Base-by-base conservation (phyloP, 345 rosid genomes). In the Barbarea vulgaris region DNA sequence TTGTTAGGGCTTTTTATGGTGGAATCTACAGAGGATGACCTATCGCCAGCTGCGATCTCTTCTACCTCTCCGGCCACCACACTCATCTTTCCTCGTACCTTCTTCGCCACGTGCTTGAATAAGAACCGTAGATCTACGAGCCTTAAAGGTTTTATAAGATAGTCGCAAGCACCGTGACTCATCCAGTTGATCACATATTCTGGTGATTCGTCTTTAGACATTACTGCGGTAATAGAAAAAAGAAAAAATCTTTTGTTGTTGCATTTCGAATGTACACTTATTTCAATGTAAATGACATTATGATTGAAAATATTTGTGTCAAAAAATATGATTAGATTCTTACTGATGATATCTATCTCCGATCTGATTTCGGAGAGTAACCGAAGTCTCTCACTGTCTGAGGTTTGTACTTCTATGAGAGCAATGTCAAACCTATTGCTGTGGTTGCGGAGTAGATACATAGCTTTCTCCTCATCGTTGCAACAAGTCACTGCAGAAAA, bases 301-400 rank as follows among this genome's bases (percentile, higher is more conserved):
- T 31, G 7, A 44, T 9, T 30, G 4, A 13, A 70, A 22, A 1
- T 34, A 12, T 59, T 59, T 24, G 8, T 42, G 13, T 12, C 11
- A n/a, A n/a, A n/a, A 17, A 30, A 21, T 7, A 39, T 69, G 19
- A 55, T 41, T 47, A 69, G 56, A 72, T 30, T 62, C 87, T 81
- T 87, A 93, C 97, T 78, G 54, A 91, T 86, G 39, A 91, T 90
- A 71, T 89, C 87, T 77, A 86, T 82, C 76, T 85, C 84, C 27
- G 76, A 72, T 53, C 82, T 78, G 11, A 93, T 83, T 63, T 74
- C 82, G 28, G 79, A 85, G 15, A 85, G 85, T 18, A 87, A 88
- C 28, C 86, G 77, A 77, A 85, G 83, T 41, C 87, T 95, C 46
- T 86, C 85, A 85, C 81, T 87, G 37, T 80, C 80, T 6, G 93